Evolutionary conservation across 306 rosid genomes (phyloP).

Genomic region (Glycine latifolia): DNA sequence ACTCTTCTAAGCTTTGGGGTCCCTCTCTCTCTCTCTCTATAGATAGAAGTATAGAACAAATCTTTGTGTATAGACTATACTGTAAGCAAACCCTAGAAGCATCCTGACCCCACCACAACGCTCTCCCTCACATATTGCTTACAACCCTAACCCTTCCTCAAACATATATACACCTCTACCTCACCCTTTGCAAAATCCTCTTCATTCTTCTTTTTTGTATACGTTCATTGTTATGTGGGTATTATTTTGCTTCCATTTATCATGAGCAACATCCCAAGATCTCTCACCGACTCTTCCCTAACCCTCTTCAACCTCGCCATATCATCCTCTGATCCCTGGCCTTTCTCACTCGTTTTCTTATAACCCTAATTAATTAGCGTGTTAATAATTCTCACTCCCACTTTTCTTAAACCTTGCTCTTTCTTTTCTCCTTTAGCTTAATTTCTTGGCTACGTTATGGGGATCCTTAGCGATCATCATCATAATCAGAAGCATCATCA

Average conservation of each 20-base stretch:
- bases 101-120: slow-evolving; percentile 34
- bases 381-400: too few species aligned
- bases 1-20: slow-evolving; percentile 44
- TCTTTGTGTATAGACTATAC: slow-evolving; percentile 51
- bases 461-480: slow-evolving; percentile 33
- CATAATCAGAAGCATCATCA: too few species aligned
- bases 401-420: neutral
- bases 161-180: slow-evolving; percentile 45
- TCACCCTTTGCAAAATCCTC: slow-evolving; percentile 43
- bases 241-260: slow-evolving; percentile 39
- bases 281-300: slow-evolving; percentile 78
- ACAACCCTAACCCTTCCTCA: too few species aligned
- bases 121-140: neutral
- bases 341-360: slow-evolving; percentile 72
- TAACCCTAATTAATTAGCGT: slow-evolving; percentile 41
- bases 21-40: neutral
- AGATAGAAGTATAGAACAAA: neutral
- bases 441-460: slow-evolving; percentile 46
- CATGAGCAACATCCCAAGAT: slow-evolving; percentile 92
- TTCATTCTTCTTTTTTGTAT: neutral
- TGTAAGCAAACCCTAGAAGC: slow-evolving; percentile 60
- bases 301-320: slow-evolving; percentile 83
- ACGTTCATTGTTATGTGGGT: slow-evolving; percentile 48
- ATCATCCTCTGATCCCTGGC: slow-evolving; percentile 95
- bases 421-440: neutral